These are phyloP conservation scores for Quillaja saponaria DNA, from an alignment of 306 rosid species.

Conservation along the genomic window DNA sequence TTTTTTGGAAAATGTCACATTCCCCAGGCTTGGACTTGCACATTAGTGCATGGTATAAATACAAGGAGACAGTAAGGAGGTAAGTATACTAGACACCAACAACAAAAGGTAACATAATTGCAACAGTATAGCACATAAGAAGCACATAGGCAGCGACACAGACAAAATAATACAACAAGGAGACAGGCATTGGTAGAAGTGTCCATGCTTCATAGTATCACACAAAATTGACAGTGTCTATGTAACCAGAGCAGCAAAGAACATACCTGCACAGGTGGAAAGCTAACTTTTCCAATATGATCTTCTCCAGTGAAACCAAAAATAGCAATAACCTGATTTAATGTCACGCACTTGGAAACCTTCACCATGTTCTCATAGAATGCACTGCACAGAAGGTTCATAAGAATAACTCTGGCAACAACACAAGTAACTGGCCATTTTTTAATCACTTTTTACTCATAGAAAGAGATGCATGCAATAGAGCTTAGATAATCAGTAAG, in stretches of 20 bases:
- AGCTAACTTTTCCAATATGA: slow-evolving; percentile 92
- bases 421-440: background rate
- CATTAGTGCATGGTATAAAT: background rate
- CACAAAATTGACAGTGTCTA: background rate
- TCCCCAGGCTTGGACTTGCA: slow-evolving; percentile 1
- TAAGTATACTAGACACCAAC: slow-evolving; percentile 1
- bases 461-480: background rate
- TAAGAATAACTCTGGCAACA: background rate
- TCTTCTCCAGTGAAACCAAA: slow-evolving; percentile 92
- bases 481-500: background rate
- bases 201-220: background rate
- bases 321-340: slow-evolving; percentile 88
- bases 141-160: slow-evolving; percentile 1
- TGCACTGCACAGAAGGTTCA: slow-evolving; percentile 50
- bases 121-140: too few species aligned
- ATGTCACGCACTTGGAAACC: slow-evolving; percentile 80
- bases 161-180: background rate
- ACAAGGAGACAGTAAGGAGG: background rate
- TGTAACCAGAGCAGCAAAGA: slow-evolving; percentile 15
- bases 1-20: slow-evolving; percentile 1
- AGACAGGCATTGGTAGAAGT: too few species aligned
- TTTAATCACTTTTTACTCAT: background rate
- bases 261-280: slow-evolving; percentile 90
- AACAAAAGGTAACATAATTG: background rate
- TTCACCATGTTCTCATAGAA: slow-evolving; percentile 83